Conservation (phyloP, 2,329 filamentous ascomycete genomes). For the Blastomyces percursus region DNA sequence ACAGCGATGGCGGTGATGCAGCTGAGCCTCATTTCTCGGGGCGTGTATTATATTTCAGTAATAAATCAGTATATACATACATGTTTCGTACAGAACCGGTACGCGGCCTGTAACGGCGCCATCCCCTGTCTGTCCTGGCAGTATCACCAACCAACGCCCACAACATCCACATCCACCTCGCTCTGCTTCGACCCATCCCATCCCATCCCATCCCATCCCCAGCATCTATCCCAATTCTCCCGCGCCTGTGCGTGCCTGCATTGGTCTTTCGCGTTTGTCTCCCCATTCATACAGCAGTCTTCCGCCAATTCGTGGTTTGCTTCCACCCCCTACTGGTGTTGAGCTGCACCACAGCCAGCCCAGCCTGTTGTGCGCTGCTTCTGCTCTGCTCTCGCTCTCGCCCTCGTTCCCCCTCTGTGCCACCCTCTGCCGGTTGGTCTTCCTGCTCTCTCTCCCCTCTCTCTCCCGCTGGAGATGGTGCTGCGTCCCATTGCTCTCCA, state of each 20-base stretch:
- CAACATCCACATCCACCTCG: too few species aligned
- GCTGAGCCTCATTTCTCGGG: background rate
- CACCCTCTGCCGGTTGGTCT: background rate
- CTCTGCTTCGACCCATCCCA: too few species aligned
- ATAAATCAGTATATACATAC: background rate
- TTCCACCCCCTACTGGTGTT: background rate
- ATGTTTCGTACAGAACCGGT: background rate
- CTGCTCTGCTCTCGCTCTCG: background rate
- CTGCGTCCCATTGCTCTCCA: conserved; percentile 4
- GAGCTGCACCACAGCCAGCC: background rate
- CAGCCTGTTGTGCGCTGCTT: background rate
- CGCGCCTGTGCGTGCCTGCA: background rate
- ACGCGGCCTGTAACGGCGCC: background rate
- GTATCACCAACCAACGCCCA: too few species aligned
- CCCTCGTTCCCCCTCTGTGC: background rate
- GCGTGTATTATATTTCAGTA: too few species aligned
- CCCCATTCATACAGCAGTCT: background rate
- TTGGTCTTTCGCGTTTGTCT: background rate
- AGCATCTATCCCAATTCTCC: too few species aligned
- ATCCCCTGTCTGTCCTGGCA: too few species aligned
- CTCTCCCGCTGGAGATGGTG: background rate
- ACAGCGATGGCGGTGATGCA: background rate
- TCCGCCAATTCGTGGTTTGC: background rate
- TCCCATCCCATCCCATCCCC: too few species aligned
- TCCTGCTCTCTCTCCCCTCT: background rate